These are phyloP conservation scores for Lagerstroemia speciosa DNA, from an alignment of 345 rosid species.

Conservation along the genomic window DNA sequence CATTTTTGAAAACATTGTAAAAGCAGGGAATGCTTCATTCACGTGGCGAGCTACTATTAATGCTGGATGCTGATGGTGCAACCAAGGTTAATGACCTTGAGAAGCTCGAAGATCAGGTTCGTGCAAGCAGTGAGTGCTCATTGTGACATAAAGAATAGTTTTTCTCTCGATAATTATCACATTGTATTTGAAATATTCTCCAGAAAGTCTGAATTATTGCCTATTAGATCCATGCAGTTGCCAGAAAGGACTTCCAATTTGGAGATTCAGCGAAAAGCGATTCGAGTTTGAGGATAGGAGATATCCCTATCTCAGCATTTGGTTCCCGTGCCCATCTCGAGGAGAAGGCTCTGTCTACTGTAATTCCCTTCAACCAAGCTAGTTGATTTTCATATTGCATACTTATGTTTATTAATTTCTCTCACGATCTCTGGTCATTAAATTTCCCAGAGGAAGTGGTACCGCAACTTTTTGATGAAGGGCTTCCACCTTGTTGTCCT, in stretches of 20 bases:
- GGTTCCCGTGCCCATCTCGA: conserved; percentile 99
- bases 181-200: background rate
- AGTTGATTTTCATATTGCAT: background rate
- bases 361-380: conserved; percentile 27
- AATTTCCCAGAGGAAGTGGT: conserved; percentile 84
- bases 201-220: conserved; percentile 23
- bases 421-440: background rate
- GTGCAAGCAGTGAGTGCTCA: conserved; percentile 8
- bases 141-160: background rate
- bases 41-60: conserved; percentile 89
- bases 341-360: conserved; percentile 90
- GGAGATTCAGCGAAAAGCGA: conserved; percentile 39
- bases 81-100: conserved; percentile 84
- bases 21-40: conserved; percentile 99
- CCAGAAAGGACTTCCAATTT: conserved; percentile 34
- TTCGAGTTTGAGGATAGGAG: conserved; percentile 44
- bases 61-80: conserved; percentile 99
- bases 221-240: conserved; percentile 34
- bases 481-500: conserved; percentile 93
- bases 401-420: background rate
- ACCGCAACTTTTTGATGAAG: conserved; percentile 94
- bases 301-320: conserved; percentile 69
- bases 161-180: background rate
- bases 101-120: conserved; percentile 92
- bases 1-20: conserved; percentile 64